Evolutionary conservation across 148 eudicot species (phyloP).

Genomic region (Polygonum aviculare): DNA sequence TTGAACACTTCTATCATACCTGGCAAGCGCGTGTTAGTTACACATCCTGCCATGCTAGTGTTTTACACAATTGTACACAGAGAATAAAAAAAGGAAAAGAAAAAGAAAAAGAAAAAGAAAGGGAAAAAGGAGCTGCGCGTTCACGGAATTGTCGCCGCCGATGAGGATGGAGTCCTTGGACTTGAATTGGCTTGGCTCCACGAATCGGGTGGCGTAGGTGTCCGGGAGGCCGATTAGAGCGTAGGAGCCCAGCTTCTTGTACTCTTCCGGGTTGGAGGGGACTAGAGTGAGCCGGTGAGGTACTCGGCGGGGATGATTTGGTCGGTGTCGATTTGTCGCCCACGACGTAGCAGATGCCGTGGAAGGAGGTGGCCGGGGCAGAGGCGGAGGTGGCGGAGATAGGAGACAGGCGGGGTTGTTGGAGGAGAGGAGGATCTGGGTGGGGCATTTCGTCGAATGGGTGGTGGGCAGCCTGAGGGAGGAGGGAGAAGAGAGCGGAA

Average conservation of each 20-base stretch:
- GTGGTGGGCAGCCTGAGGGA: conserved; percentile 20
- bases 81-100: too few relatives aligned
- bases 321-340: conserved; percentile 97
- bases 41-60: too few relatives aligned
- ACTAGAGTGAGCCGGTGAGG: conserved; percentile 81
- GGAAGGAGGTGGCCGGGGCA: conserved; percentile 41
- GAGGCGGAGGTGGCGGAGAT: conserved; percentile 21
- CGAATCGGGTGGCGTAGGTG: conserved; percentile 44
- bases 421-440: conserved; percentile 17
- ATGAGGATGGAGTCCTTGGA: conserved; percentile 63
- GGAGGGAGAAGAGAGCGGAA: conserved; percentile 11
- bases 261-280: conserved; percentile 91
- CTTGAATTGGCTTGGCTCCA: conserved; percentile 30
- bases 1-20: too few relatives aligned
- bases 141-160: conserved; percentile 65
- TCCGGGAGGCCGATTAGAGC: conserved; percentile 64
- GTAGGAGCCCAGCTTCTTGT: conserved; percentile 71
- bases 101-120: too few relatives aligned
- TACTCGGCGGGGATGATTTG: conserved; percentile 97
- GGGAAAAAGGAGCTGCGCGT: too few relatives aligned
- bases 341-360: conserved; percentile 83
- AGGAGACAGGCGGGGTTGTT: conserved; percentile 9
- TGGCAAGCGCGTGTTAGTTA: too few relatives aligned
- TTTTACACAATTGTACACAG: too few relatives aligned
- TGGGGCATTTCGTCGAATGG: conserved; percentile 21